Percentiles rank a stretch among this genome's conserved stretches.
Evolutionary conservation across 192 early-diverging fungal species (phyloP).

Genomic region (Umbelopsis sp.): DNA sequence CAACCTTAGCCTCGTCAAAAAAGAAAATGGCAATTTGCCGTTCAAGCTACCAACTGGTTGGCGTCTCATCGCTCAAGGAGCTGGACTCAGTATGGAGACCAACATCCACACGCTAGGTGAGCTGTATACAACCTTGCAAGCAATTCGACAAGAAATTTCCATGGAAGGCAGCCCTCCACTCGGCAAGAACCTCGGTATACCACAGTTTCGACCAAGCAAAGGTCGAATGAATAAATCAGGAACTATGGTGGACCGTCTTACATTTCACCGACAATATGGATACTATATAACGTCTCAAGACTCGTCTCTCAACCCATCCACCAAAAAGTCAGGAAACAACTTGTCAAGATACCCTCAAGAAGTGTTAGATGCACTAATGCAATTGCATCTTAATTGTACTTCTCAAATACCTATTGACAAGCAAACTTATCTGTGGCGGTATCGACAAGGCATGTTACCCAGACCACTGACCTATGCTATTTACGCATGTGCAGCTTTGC

Average conservation of each 20-base stretch:
- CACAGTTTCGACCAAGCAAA: neutral
- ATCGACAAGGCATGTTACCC: slow-evolving; percentile 11
- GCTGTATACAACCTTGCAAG: slow-evolving; percentile 26
- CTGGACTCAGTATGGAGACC: slow-evolving; percentile 26
- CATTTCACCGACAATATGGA: slow-evolving; percentile 1
- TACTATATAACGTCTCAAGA: slow-evolving; percentile 12
- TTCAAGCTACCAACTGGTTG: slow-evolving; percentile 5
- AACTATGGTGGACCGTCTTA: neutral
- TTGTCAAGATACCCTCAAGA: neutral
- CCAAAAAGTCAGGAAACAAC: neutral
- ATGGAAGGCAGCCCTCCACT: neutral
- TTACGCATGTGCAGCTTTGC: slow-evolving; percentile 28
- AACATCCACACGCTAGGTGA: slow-evolving; percentile 37
- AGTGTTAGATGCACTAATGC: neutral
- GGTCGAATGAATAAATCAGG: neutral
- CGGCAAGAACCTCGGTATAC: neutral
- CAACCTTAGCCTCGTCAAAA: neutral
- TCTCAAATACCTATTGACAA: slow-evolving; percentile 22
- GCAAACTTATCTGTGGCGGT: slow-evolving; percentile 4
- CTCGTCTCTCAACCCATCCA: neutral
- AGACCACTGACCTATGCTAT: slow-evolving; percentile 25
- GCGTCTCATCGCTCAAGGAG: slow-evolving; percentile 9
- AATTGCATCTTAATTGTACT: slow-evolving; percentile 19
- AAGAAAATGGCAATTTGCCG: slow-evolving; percentile 2
- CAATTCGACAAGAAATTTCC: slow-evolving; percentile 8